Evolutionary conservation across 305 asterid genomes (phyloP), one percentile per base, ranked within the genome.

Genomic region (Fraxinus nigra): DNA sequence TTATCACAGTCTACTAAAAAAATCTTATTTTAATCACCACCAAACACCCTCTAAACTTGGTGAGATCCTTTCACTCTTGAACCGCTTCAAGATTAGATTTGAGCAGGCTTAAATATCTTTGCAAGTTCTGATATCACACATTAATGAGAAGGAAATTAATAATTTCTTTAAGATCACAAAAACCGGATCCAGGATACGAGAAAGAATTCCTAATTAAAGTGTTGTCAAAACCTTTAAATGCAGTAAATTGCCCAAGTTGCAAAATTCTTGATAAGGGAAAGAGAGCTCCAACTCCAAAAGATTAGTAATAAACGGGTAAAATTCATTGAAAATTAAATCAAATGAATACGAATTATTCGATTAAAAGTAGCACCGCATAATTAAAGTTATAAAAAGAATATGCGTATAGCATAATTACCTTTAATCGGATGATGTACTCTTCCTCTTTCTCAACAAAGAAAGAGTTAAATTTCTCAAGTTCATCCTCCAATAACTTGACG

Each of bases 361-460:
- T 24, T 10, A 28, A 67, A 67, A 26, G 74, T 67, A 67, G 37
- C 34, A 63, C 4, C 18, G 37, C 74, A 67, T 67, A 67, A 26
- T 13, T 24, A 26, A 28, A 67, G 18, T 37, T 26, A 67, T 26
- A 67, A 24, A 10, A 67, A 35, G 20, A 67, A 67, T 67, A 67
- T 24, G 35, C n/a, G 16, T 24, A 24, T 67, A 28, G 16, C 74
- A 67, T 28, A 24, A 18, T 28, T 85, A 94, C 98, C 97, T 95
- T 95, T 77, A 95, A 89, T 87, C 90, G 83, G 80, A 95, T 95
- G 79, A 95, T 93, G 75, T 90, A 93, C 76, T 95, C 98, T 87
- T 95, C 98, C 85, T 95, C 98, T 43, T 93, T 88, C 91, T 95
- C 98, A 26, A 91, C 96, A 51, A 95, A 95, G 85, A 95, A 95